Evolutionary conservation across 768 basidiomycete species (phyloP).

Genomic region (Lentinula edodes): DNA sequence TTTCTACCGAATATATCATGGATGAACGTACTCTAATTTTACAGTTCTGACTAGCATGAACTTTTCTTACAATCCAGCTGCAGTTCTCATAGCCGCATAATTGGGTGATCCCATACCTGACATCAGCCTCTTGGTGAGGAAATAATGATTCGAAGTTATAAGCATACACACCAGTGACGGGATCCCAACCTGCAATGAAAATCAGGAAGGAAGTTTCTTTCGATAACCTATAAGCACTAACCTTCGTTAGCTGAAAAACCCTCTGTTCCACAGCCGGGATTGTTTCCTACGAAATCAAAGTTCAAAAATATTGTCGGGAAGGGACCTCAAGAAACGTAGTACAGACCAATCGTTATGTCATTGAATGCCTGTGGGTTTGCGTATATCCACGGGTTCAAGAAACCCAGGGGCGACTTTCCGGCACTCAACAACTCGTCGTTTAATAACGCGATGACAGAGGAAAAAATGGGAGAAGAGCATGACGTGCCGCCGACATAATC

Average conservation of each 20-base stretch:
- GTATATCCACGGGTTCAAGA: slow-evolving; percentile 5
- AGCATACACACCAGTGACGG: background rate
- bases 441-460: slow-evolving; percentile 37
- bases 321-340: background rate
- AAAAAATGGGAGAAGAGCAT: slow-evolving; percentile 42
- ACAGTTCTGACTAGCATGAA: too few species aligned
- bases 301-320: background rate
- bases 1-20: background rate
- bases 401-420: slow-evolving; percentile 13
- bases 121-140: background rate
- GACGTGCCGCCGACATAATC: slow-evolving; percentile 36
- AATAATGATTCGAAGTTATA: background rate
- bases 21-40: too few species aligned
- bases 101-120: slow-evolving; percentile 1
- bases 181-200: background rate
- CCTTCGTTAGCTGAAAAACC: background rate
- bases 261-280: slow-evolving; percentile 3
- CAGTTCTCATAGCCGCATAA: background rate
- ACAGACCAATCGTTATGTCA: slow-evolving; percentile 1
- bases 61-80: background rate
- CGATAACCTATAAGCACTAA: background rate
- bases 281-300: background rate
- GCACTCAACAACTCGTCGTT: slow-evolving; percentile 34
- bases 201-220: background rate
- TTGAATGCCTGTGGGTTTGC: slow-evolving; percentile 5